A percentile compares a stretch with the other conserved stretches of the same genome.
Evolutionary conservation across 345 rosid species (phyloP).

Genomic region (Diplotaxis tenuifolia): DNA sequence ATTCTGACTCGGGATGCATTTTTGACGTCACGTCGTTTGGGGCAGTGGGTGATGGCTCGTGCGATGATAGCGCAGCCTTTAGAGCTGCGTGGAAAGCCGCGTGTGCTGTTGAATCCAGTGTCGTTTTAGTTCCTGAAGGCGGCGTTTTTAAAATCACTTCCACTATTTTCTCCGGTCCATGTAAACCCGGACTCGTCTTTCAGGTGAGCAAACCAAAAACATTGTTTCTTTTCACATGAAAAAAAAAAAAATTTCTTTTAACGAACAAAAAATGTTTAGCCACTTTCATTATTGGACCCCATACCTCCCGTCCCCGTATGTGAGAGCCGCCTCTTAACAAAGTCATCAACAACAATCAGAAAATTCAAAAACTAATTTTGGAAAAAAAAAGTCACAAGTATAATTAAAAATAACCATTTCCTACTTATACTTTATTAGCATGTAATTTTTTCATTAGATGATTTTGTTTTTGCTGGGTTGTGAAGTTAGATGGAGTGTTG

Average conservation of each 20-base stretch:
- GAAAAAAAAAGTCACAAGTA: neutral
- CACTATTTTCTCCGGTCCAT: constrained; percentile 88
- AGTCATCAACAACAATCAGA: neutral
- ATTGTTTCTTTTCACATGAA: neutral
- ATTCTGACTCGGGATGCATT: constrained; percentile 32
- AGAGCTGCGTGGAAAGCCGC: constrained; percentile 85
- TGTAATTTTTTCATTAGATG: neutral
- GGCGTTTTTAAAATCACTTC: constrained; percentile 72
- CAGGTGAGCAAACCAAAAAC: constrained; percentile 43
- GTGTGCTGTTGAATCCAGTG: constrained; percentile 67
- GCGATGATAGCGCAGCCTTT: constrained; percentile 84
- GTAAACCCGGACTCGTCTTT: constrained; percentile 77
- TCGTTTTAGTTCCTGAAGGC: constrained; percentile 64
- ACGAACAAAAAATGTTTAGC: neutral
- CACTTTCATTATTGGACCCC: neutral
- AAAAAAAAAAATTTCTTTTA: neutral
- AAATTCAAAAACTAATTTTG: neutral
- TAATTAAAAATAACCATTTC: neutral
- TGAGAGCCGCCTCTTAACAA: neutral
- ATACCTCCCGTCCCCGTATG: neutral
- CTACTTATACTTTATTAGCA: neutral
- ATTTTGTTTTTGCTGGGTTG: neutral
- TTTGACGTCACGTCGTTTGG: constrained; percentile 76
- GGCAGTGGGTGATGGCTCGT: constrained; percentile 78
- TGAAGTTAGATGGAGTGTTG: constrained; percentile 71